Conservation (phyloP, 139 green algal species). For the Pseudopediastrum boryanum region DNA sequence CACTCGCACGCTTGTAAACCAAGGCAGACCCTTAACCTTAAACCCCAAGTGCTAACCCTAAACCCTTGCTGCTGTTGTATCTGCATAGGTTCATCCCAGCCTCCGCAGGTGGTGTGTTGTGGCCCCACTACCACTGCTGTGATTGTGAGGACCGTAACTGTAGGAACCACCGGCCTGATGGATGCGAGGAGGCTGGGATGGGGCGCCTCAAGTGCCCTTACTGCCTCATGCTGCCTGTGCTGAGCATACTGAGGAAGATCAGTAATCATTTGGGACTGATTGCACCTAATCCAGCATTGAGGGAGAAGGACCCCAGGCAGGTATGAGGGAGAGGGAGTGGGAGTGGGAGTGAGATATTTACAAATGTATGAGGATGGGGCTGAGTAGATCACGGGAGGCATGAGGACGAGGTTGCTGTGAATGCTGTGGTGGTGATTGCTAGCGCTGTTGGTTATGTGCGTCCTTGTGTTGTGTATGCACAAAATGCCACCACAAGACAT, state of each 20-base stretch:
- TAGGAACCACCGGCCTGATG: slow-evolving; percentile 64
- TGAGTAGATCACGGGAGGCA: too few relatives aligned
- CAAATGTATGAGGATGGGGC: too few relatives aligned
- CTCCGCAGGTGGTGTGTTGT: slow-evolving; percentile 65
- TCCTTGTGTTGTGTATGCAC: too few relatives aligned
- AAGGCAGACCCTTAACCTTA: too few relatives aligned
- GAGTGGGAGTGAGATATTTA: too few relatives aligned
- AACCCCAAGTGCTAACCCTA: too few relatives aligned
- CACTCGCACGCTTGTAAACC: too few relatives aligned
- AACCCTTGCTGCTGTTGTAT: background rate
- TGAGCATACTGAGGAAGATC: slow-evolving; percentile 70
- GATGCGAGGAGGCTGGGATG: slow-evolving; percentile 20
- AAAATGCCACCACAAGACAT: too few relatives aligned
- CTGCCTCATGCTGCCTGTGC: slow-evolving; percentile 66
- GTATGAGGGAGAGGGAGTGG: too few relatives aligned
- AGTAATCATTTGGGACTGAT: slow-evolving; percentile 84
- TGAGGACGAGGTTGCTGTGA: too few relatives aligned
- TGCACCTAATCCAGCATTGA: slow-evolving; percentile 41
- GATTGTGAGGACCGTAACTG: slow-evolving; percentile 52
- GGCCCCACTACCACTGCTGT: slow-evolving; percentile 65
- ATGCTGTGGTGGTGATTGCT: too few relatives aligned
- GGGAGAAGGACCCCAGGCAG: background rate
- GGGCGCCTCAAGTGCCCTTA: slow-evolving; percentile 57
- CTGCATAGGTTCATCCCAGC: slow-evolving; percentile 18
- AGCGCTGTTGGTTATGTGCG: too few relatives aligned